Evolutionary conservation across 2,329 filamentous ascomycete species (phyloP).

Genomic region (Apiospora phragmitis): DNA sequence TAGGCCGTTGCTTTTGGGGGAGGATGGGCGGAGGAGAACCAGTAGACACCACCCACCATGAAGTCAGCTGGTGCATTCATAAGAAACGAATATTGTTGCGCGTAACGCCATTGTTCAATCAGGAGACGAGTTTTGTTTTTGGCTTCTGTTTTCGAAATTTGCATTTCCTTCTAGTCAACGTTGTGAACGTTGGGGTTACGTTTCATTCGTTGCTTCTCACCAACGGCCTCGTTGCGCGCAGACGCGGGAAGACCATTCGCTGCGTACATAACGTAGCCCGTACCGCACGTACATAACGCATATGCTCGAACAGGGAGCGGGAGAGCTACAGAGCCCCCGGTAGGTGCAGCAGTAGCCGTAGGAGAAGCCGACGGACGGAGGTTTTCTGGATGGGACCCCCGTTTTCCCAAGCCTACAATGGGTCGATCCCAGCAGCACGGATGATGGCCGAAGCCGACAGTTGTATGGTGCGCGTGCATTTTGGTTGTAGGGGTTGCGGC

Average conservation of each 20-base stretch:
- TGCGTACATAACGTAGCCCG: not conserved
- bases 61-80: not conserved
- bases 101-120: slow-evolving; percentile 3
- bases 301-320: not conserved
- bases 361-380: not conserved
- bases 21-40: not conserved
- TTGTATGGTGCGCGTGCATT: not conserved
- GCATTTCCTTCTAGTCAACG: not conserved
- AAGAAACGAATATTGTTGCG: not conserved
- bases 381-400: not conserved
- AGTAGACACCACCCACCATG: not conserved
- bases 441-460: not conserved
- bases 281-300: not conserved
- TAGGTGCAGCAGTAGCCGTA: not conserved
- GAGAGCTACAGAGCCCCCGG: not conserved
- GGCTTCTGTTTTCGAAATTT: not conserved
- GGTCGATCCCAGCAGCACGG: not conserved
- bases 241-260: not conserved
- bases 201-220: not conserved
- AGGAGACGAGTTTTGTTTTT: not conserved
- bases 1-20: not conserved
- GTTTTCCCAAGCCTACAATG: not conserved
- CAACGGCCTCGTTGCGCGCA: slow-evolving; percentile 1
- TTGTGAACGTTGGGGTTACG: not conserved
- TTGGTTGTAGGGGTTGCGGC: not conserved